Base-by-base conservation (phyloP, 176 grass and related monocot genomes). In the Oryza australiensis region DNA sequence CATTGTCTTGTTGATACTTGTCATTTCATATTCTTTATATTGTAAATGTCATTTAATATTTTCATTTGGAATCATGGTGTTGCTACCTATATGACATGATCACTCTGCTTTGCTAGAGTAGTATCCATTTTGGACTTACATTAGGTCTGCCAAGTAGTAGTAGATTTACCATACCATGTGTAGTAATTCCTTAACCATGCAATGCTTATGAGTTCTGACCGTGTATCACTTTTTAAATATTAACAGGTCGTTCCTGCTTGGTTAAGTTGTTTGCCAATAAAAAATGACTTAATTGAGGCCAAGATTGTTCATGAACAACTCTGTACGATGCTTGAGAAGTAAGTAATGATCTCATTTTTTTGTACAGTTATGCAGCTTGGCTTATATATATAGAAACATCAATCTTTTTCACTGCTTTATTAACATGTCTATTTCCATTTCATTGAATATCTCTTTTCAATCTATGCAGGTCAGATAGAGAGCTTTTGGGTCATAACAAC, bases 231-330 rank as follows among this genome's bases (percentile, higher is more conserved):
- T 77, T 59, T 32, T 82, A 66, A 57, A 42, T 69, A 5, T 80
- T 38, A 68, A 70, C 82, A 94, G 92, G 89, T 94, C 37, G 30
- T 94, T 83, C 89, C 89, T 89, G 80, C 84, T 73, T 94, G 92
- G 92, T 67, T 94, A 59, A 85, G 78, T 63, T 91, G 87, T 49
- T 42, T 94, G 57, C 92, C 92, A 1, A 73, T 94, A 76, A 94
- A 94, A 87, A 89, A 87, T 85, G 92, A 94, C 55, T 85, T 94
- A 57, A 85, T 94, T 7, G 92, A 94, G 74, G 92, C 92, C 41
- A 94, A 91, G 88, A 73, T 94, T 89, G 92, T 91, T 60, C 92
- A 94, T 70, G 89, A 91, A 75, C 89, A 89, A 46, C 75, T 94
- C 33, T 94, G 92, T 73, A 80, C 66, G 8, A 91, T 94, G 89